Evolutionary conservation across 1,139 yeast species (phyloP), one percentile per base, ranked within the genome.

Genomic region (Kluyveromyces marxianus): DNA sequence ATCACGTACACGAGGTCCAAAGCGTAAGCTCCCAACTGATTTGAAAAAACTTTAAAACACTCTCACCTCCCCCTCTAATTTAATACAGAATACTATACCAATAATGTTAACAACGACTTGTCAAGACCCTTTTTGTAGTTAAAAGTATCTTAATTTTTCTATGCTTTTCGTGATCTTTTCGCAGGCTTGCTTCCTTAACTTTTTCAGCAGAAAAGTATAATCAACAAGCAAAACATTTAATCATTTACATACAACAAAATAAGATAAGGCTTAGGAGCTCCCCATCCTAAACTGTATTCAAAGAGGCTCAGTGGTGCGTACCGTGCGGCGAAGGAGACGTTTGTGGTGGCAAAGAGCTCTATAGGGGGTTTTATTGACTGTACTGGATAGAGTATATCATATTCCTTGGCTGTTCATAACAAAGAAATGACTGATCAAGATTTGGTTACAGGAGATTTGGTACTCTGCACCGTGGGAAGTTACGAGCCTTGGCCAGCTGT

Each of bases 1-100:
- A 59, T 55, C 67, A 1, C 70, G 95, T 50, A 69, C 89, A 3
- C 79, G 74, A 55, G 95, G 95, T 0, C 95, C 95, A 2, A 81
- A 76, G 59, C 70, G 95, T 58, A 72, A 84, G 51, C 71, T 80
- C 35, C 95, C 95, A 21, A 32, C 31, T 10, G 40, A 29, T 7
- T 24, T 30, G 2, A 37, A 26, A 7, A 30, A 28, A 14, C 31
- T 29, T 7, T 37, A 37, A 37, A 29, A 14, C 21, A 14, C 21
- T 14, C 21, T 14, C 10, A 29, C 32, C 21, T n/a, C 24, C 2
- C 7, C 8, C 8, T 35, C 6, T 25, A 6, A 14, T 43, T 31
- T 30, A 43, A 14, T 14, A 14, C 8, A 3, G 7, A 4, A 37
- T 25, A 14, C 33, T 26, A 24, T 21, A 41, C 8, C 25, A 33